phyloP scores from a whole-genome alignment of 1,284 basidiomycete species.

The Melampsora larici-populina region DNA sequence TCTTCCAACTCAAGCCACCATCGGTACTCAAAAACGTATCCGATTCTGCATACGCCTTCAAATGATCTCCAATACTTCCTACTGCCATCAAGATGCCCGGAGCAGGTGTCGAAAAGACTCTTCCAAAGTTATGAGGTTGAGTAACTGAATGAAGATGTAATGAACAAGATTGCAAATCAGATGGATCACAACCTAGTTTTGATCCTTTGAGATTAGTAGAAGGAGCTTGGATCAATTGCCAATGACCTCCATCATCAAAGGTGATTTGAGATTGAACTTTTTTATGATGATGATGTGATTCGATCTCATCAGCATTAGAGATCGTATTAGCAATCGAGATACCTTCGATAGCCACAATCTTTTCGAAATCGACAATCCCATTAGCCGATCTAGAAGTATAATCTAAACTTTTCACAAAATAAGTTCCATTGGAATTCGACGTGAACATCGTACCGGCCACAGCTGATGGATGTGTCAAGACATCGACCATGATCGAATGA shows the following conservation, averaged over 20 bases:
- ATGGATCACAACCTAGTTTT: conserved; percentile 63
- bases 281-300: conserved; percentile 65
- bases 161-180: conserved; percentile 65
- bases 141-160: conserved; percentile 90
- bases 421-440: conserved; percentile 88
- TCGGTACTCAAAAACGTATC: conserved; percentile 91
- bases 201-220: conserved; percentile 63
- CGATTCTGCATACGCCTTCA: conserved; percentile 77
- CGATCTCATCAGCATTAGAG: conserved; percentile 74
- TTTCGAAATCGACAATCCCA: conserved; percentile 92
- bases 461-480: conserved; percentile 70
- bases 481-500: conserved; percentile 89
- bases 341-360: conserved; percentile 85
- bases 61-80: conserved; percentile 71
- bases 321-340: conserved; percentile 87
- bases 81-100: conserved; percentile 94
- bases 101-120: conserved; percentile 87
- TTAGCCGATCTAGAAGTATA: conserved; percentile 82
- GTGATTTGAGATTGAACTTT: conserved; percentile 75
- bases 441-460: conserved; percentile 87
- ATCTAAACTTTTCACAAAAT: conserved; percentile 84
- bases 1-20: conserved; percentile 79
- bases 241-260: conserved; percentile 84
- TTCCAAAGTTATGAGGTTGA: conserved; percentile 82
- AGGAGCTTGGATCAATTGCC: conserved; percentile 70